Evolutionary conservation across 1,284 basidiomycete genomes (phyloP).

Genomic region (Naganishia albida): DNA sequence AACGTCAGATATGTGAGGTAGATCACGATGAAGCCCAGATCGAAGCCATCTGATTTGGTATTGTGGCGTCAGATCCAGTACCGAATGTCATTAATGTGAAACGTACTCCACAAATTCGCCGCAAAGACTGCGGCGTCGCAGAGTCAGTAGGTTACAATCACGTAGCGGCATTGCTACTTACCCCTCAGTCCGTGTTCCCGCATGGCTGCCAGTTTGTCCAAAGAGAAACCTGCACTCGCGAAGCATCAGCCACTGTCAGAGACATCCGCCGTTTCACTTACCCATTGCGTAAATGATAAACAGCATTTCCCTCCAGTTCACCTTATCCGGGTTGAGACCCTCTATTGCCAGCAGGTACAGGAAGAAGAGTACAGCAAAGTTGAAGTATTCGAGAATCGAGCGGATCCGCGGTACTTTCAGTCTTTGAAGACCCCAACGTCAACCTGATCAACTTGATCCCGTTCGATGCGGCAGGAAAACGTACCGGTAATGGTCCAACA

Average conservation of each 20-base stretch:
- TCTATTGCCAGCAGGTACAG: slow-evolving; percentile 83
- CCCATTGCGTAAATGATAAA: slow-evolving; percentile 83
- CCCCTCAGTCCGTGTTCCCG: slow-evolving; percentile 85
- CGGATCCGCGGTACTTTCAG: slow-evolving; percentile 91
- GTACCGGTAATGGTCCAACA: slow-evolving; percentile 88
- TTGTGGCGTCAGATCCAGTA: background rate
- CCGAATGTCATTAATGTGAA: too few species aligned
- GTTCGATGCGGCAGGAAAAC: background rate
- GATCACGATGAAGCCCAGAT: slow-evolving; percentile 71
- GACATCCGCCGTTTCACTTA: slow-evolving; percentile 35
- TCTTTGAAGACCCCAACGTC: slow-evolving; percentile 52
- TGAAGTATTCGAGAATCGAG: slow-evolving; percentile 79
- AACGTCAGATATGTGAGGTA: slow-evolving; percentile 73
- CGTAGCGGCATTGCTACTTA: slow-evolving; percentile 36
- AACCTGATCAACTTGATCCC: too few species aligned
- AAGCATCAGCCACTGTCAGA: slow-evolving; percentile 8
- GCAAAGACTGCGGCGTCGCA: slow-evolving; percentile 33
- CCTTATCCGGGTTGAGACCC: slow-evolving; percentile 61
- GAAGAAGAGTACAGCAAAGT: slow-evolving; percentile 79
- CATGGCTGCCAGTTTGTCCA: slow-evolving; percentile 90
- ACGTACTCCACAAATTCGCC: slow-evolving; percentile 38
- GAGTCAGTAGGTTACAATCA: background rate
- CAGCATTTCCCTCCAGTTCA: slow-evolving; percentile 67
- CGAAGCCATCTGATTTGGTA: slow-evolving; percentile 67
- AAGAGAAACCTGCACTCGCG: slow-evolving; percentile 64